Evolutionary conservation across 2,329 filamentous ascomycete genomes (phyloP), one percentile per base, ranked within the genome.

Genomic region (Clarireedia homoeocarpa): DNA sequence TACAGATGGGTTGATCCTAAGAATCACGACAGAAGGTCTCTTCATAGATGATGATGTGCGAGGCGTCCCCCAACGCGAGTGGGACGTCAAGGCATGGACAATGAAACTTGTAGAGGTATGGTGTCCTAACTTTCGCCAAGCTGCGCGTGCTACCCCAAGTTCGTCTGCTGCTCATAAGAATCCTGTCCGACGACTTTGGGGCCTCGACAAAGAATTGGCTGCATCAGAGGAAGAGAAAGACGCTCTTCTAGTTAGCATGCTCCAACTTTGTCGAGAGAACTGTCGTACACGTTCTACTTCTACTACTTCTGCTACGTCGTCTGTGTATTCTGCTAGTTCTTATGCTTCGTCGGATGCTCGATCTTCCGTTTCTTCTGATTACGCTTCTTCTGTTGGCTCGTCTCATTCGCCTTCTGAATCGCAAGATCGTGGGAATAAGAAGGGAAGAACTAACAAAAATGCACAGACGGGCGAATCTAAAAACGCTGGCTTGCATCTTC

Each of bases 11-110:
- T 78, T 99, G 47, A 88, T 97, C 59, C 79, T 99, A 59, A 88
- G 89, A 51, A 94, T 97, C 67, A 92, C 89, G 10, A 95, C 90
- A 1, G 92, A 96, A 71, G 94, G 94, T 17, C 79, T 97, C 53
- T 97, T 97, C 73, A 94, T 99, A 68, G 94, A 99, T 70, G 94
- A 99, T 71, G 94, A 97, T 70, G 82, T 96, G 52, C 85, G 91
- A 46, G 84, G 85, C 59, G 89, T 96, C 15, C 85, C 89, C n/a
- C 91, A 97, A 73, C 84, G 94, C 58, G 94, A 99, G 74, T 99
- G 94, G 94, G 94, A 99, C 71, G 84, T 97, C 68, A 97, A 97
- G 72, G 91, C 92, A 26, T 97, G 94, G 94, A 96, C 91, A 45
- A 81, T 99, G 73, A 96, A 95, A 74, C 76, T 87, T 62, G 84